phyloP scores from a whole-genome alignment of 192 early-diverging fungal species.

The Irineochytrium annulatum region DNA sequence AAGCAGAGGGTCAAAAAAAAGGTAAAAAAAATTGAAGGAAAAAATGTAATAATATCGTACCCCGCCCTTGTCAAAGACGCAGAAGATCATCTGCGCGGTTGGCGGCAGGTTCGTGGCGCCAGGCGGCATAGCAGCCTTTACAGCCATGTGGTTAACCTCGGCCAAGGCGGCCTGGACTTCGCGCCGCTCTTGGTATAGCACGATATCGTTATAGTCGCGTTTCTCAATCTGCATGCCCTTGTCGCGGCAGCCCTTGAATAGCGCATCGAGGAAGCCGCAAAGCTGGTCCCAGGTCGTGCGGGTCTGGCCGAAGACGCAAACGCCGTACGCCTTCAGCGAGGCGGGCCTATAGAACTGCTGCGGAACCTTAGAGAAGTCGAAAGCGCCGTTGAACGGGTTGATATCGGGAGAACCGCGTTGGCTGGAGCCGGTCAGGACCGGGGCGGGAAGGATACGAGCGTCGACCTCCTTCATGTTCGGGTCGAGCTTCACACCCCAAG shows the following conservation, averaged over 20 bases:
- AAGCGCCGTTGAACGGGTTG: not conserved
- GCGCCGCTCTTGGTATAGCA: not conserved
- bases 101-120: not conserved
- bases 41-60: too few species aligned
- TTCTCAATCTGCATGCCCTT: not conserved
- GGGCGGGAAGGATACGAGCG: slow-evolving; percentile 28
- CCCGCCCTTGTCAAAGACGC: not conserved
- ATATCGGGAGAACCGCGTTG: not conserved
- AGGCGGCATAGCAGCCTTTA: not conserved
- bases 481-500: slow-evolving; percentile 28
- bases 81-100: not conserved
- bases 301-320: not conserved
- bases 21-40: not conserved
- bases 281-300: not conserved
- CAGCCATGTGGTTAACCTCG: not conserved
- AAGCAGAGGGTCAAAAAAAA: not conserved
- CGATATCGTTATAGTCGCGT: not conserved
- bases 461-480: slow-evolving; percentile 32
- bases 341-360: not conserved
- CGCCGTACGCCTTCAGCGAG: not conserved
- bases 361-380: not conserved
- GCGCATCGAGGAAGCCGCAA: not conserved
- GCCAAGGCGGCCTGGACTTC: not conserved
- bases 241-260: not conserved
- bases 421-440: slow-evolving; percentile 12